Base-by-base conservation (phyloP, 805 yeast species). In the Tetrapisispora nanseiensis region DNA sequence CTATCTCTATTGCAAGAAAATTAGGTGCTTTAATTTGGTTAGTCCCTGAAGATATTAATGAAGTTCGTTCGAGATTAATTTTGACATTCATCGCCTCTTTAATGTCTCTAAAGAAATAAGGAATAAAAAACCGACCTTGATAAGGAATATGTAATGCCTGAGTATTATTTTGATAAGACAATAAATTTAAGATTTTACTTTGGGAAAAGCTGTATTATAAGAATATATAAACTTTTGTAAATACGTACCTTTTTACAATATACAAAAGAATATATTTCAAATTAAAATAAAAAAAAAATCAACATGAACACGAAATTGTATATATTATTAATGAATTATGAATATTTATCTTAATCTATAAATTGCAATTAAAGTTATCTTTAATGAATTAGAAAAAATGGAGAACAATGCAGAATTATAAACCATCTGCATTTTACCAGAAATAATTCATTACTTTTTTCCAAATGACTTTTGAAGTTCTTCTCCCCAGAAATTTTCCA, bases 21-120 rank as follows among this genome's bases (percentile, higher is more conserved):
- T 70, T 92, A 53, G 98, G 98, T 48, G 98, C 96, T 32, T 77
- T 92, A 61, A 92, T 92, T 57, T 92, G 97, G 97, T 74, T 92
- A 53, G 96, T 92, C n/a, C 98, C 98, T n/a, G 98, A 92, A 65
- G 98, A 92, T 68, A 92, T 92, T 57, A 84, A 81, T 56, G 97
- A 90, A 68, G 97, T 92, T 34, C 83, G 97, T 66, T 75, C 95
- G 35, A 79, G 97, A 64, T 79, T 92, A 68, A 84, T 92, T 44
- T 75, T 87, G 62, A 87, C 97, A 1, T 92, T 92, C 62, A 86
- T 92, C 47, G 98, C 97, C 41, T 86, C 96, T 39, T 76, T 92
- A 65, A 92, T 92, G 98, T 70, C 89, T 9, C 65, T 84, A 36
- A 65, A 66, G 23, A 57, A 56, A 39, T 55, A 49, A 48, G 15